Evolutionary conservation across 2,329 filamentous ascomycete species (phyloP), one percentile per base, ranked within the genome.

Genomic region (Tolypocladium endophyticum): DNA sequence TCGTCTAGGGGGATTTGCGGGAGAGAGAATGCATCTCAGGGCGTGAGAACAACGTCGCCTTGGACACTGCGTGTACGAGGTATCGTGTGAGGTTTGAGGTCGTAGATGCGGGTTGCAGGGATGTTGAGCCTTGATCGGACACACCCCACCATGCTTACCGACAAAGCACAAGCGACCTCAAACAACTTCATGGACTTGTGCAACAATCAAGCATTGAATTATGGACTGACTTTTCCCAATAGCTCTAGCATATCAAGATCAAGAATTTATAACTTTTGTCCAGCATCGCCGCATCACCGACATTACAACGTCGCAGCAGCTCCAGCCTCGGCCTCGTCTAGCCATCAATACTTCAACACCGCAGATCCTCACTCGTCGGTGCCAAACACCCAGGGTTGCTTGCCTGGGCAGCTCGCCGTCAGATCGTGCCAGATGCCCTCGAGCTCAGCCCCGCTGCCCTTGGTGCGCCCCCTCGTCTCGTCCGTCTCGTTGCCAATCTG

Each of bases 381-480:
- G 2, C 6, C 50, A 33, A 30, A 30, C 8, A 2, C 3, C 16
- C 28, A 18, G 8, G 2, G 11, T 12, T 4, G 5, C 5, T 20
- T 11, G 20, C 30, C 50, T 2, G 55, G 59, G 45, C 56, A 58
- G 43, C 38, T 50, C n/a, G 7, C 18, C 16, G 25, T 23, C 38
- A 66, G 45, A 11, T 45, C 47, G 2, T 35, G 11, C 3, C 64
- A 62, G 18, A 70, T 62, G 18, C 6, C 56, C 43, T 61, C 54
- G 54, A 69, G 36, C 59, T 72, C 71, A 3, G 8, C 33, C 4
- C 55, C 18, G 38, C 64, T 68, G 0, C 71, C 70, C 50, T 66
- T 60, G 6, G 23, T 28, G 8, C 61, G 57, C 2, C 63, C 62
- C 14, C 47, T 58, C 1, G 62, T 69, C 20, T 65, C 56, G 1